These are phyloP conservation scores for Starmerella ratchasimensis DNA, from an alignment of 805 yeast species.

Conservation along the genomic window DNA sequence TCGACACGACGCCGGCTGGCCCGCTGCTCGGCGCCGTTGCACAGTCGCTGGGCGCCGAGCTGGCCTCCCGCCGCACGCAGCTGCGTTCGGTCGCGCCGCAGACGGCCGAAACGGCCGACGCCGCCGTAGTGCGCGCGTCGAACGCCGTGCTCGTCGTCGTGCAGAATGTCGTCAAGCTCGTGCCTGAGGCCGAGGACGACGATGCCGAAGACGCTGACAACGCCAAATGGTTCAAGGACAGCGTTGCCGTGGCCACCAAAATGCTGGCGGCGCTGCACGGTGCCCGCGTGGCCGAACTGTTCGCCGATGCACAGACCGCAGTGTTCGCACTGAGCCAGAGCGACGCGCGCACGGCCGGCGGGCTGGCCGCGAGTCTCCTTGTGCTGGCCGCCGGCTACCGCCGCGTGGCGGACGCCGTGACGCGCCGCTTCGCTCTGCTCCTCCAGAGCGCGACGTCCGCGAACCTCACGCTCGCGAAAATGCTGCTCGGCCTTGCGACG, in stretches of 20 bases:
- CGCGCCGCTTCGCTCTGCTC: constrained; percentile 34
- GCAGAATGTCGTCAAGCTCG: constrained; percentile 36
- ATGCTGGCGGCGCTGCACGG: constrained; percentile 35
- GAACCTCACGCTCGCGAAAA: constrained; percentile 41
- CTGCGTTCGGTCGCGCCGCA: background rate
- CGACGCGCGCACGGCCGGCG: constrained; percentile 28
- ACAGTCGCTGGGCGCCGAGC: background rate
- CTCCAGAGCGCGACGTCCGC: constrained; percentile 48
- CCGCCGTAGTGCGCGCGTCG: no score
- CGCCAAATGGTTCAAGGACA: constrained; percentile 52
- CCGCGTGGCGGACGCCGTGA: constrained; percentile 34
- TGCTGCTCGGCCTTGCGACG: constrained; percentile 48
- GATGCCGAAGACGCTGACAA: constrained; percentile 40
- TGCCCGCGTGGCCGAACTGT: constrained; percentile 24
- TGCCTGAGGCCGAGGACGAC: background rate
- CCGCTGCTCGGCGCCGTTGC: no score
- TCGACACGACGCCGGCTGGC: no score
- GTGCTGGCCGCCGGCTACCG: constrained; percentile 54
- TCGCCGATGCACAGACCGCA: constrained; percentile 26
- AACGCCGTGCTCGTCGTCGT: constrained; percentile 51
- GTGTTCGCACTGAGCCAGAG: constrained; percentile 20
- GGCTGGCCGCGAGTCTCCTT: constrained; percentile 33
- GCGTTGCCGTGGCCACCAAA: constrained; percentile 35
- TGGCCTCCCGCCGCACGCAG: background rate
- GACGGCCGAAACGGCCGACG: background rate